Base-by-base conservation (phyloP, 116 monocot species). In the Thalassia testudinum region DNA sequence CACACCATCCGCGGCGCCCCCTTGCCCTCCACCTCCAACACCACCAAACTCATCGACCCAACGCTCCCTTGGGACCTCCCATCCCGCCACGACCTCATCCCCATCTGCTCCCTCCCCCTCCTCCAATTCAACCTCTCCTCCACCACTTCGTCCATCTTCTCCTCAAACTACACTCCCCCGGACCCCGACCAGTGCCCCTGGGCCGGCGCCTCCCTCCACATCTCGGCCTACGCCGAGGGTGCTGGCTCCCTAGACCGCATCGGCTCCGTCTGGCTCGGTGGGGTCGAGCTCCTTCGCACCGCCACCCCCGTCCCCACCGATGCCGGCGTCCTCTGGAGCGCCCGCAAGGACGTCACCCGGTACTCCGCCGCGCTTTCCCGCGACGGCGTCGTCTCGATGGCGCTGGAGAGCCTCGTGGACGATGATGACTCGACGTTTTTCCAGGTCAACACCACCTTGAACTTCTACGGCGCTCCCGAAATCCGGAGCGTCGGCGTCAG, bases 201-300 rank as follows among this genome's bases (percentile, higher is more conserved):
- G 58, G 43, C 23, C 43, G 21, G 26, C 22, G 58, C 63, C 50
- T 67, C 75, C 28, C 71, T 80, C 42, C 67, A 75, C 61, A 72
- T 75, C 75, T 65, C 67, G 58, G 80, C 72, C 50, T 12, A 61
- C 43, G 69, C 61, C 26, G 26, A 21, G 24, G 81, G 75, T 43
- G 81, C 67, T 43, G 25, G 43, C 42, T 67, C 70, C 63, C 71
- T 59, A 66, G 75, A 75, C 56, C 63, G 75, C 48, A 71, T 80
- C 53, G 67, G 70, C 59, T 70, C 70, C 59, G 64, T 75, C n/a
- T 78, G 78, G 75, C 63, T 68, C 23, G 55, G 24, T 26, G 75
- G 80, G 47, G 71, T 65, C 26, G 70, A 70, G 63, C 11, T 72
- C 29, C 72, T 66, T 43, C 65, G 72, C 50, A 60, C 63, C 74